phyloP scores from a whole-genome alignment of 2,329 filamentous ascomycete species.

The Sclerotinia spermophila region DNA sequence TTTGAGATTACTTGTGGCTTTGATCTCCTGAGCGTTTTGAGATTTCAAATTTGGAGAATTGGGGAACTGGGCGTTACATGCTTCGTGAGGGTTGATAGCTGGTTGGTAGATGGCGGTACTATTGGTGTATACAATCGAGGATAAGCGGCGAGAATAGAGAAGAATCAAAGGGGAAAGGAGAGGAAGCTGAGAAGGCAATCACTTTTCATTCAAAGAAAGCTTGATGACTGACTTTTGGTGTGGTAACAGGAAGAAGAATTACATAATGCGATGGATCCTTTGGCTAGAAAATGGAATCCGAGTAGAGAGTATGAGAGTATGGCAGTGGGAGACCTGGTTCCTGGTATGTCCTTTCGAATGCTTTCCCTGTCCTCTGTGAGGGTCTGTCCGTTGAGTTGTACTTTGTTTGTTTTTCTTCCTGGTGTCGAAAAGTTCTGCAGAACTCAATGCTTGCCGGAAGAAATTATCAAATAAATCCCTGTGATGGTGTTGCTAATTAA shows the following conservation, averaged over 20 bases:
- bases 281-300: slow-evolving; percentile 42
- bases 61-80: too few species aligned
- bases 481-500: slow-evolving; percentile 44
- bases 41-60: background rate
- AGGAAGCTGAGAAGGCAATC: background rate
- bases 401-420: too few species aligned
- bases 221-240: background rate
- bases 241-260: slow-evolving; percentile 40
- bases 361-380: background rate
- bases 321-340: background rate
- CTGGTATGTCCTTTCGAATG: background rate
- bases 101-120: too few species aligned
- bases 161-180: background rate
- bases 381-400: fast-evolving
- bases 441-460: too few species aligned
- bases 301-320: slow-evolving; percentile 40
- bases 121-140: too few species aligned
- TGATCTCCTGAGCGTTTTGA: fast-evolving
- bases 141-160: background rate
- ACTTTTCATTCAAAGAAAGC: background rate
- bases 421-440: background rate
- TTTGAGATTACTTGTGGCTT: fast-evolving
- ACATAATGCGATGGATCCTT: slow-evolving; percentile 40
- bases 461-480: background rate
- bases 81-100: too few species aligned